Conservation (phyloP, 1,284 basidiomycete genomes). For the Erythrobasidium hasegawianum region DNA sequence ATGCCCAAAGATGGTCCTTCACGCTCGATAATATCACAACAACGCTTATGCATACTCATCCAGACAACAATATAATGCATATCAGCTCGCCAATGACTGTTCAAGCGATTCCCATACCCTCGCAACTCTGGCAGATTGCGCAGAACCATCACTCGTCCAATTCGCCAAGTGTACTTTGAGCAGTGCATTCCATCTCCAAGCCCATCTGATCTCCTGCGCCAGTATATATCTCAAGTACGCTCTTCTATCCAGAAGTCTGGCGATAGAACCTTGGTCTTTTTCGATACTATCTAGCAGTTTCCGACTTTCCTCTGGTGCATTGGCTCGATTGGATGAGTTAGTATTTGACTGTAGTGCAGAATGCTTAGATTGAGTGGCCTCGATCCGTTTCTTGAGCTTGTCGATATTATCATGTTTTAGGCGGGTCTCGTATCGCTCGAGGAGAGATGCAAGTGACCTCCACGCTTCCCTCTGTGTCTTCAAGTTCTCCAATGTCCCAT, state of each 20-base stretch:
- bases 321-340: not conserved
- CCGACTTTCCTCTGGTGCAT: slow-evolving; percentile 13
- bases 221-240: slow-evolving; percentile 5
- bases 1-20: no score
- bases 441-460: slow-evolving; percentile 74
- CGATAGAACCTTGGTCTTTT: slow-evolving; percentile 19
- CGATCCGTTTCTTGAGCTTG: slow-evolving; percentile 75
- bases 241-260: slow-evolving; percentile 9
- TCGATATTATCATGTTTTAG: slow-evolving; percentile 81
- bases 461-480: slow-evolving; percentile 83
- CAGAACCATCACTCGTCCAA: slow-evolving; percentile 1
- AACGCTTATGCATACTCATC: no score
- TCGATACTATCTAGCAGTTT: slow-evolving; percentile 22
- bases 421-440: slow-evolving; percentile 68
- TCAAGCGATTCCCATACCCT: slow-evolving; percentile 1
- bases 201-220: slow-evolving; percentile 11
- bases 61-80: no score
- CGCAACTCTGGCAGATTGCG: not conserved
- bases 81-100: no score
- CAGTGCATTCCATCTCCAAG: slow-evolving; percentile 10
- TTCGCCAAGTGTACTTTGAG: slow-evolving; percentile 10
- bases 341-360: not conserved
- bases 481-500: slow-evolving; percentile 38
- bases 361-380: slow-evolving; percentile 53
- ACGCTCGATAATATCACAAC: no score